Base-by-base conservation (phyloP, 176 grass and related monocot genomes). In the Zizania latifolia region DNA sequence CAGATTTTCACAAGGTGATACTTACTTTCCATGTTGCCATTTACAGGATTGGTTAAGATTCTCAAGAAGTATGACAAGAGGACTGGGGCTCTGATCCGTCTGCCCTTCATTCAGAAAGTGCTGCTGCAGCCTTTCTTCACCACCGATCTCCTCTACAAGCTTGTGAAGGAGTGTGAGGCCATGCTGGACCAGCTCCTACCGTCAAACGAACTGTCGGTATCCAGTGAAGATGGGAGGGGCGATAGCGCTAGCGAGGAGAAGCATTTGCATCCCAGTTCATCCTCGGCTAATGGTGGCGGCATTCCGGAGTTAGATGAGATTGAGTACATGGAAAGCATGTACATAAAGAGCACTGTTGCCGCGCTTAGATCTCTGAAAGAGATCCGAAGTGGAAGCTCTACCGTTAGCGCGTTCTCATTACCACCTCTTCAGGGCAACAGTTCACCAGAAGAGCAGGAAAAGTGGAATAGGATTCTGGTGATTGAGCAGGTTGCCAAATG, bases 31-130 rank as follows among this genome's bases (percentile, higher is more conserved):
- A 16, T 70, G 23, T 62, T 90, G 41, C 16, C 10, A 56, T 81
- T 75, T 56, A 37, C 82, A 94, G 96, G 92, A 71, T 72, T 99
- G 46, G 96, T 92, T 46, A 99, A 99, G 57, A 99, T 95, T 72
- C 89, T 99, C 30, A 99, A 99, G 79, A 99, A 99, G 70, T 92
- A 99, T 71, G 96, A 99, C 45, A 99, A 99, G 73, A 94, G 84
- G 80, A 99, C 96, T 29, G 92, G 96, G 63, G 92, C 92, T 11
- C 82, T 99, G 53, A 88, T 95, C 33, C 84, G 92, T 24, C 80
- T 92, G 58, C 89, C 96, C 9, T 95, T 94, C 41, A 99, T 92
- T 65, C 96, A 94, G 68, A 95, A 95, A 72, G 96, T 94, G 37
- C 69, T 99, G 56, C 91, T 83, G 78, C 91, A 99, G 66, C 96